Evolutionary conservation across 2,329 filamentous ascomycete species (phyloP), one percentile per base, ranked within the genome.

Genomic region (Trichoderma sp.): DNA sequence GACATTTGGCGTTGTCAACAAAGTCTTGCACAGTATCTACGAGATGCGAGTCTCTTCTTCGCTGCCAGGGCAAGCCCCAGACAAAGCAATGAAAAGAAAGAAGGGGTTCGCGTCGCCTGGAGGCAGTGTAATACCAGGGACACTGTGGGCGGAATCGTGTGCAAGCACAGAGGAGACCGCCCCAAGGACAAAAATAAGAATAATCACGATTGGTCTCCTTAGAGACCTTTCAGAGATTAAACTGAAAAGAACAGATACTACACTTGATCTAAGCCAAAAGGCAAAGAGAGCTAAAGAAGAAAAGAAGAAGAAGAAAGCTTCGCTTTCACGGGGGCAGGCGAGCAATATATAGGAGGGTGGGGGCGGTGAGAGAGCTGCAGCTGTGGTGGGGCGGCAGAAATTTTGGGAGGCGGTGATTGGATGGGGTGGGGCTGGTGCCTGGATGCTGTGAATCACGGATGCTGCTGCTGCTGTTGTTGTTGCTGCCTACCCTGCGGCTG

Each of bases 221-320:
- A 87, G 89, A 85, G 84, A 85, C 86, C 87, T 93, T 92, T 91
- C 91, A 94, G 91, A 91, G 90, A 93, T 94, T 94, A 94, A 94
- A 93, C 92, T 94, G 90, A 93, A 92, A 93, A 94, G 91, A 94
- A 94, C 91, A 93, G 91, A 92, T 93, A 93, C 91, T 93, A 93
- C 90, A 93, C 90, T 92, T 93, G 91, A 93, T 93, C 91, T 93
- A 92, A 92, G 88, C 88, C 86, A 88, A 86, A 85, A 84, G 83
- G 79, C 79, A 81, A 81, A 81, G 79, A 81, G 80, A 81, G 80
- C 80, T 81, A 76, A 78, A 72, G 79, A 79, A 72, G 65, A 68
- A 74, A 79, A 79, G 75, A 74, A 57, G 13, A 70, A 75, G 78
- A 71, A 74, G 71, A 73, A 73, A 73, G 64, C 24, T 64, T 52